Conservation (phyloP, 495 filamentous ascomycete genomes). For the Xylaria flabelliformis region DNA sequence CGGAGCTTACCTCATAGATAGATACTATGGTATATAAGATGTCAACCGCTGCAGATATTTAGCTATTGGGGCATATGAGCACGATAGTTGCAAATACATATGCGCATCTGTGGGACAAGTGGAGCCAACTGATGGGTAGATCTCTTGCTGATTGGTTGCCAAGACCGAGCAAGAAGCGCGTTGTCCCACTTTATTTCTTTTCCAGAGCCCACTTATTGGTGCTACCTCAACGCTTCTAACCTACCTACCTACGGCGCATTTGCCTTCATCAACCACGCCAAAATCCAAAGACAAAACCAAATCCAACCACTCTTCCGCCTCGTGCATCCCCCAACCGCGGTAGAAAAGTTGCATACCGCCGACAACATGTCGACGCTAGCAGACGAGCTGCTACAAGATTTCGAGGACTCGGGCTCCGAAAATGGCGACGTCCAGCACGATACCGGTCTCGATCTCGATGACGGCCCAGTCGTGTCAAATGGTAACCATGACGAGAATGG, state of each 20-base stretch:
- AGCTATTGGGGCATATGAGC: background rate
- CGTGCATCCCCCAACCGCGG: background rate
- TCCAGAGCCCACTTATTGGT: background rate
- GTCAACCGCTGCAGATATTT: background rate
- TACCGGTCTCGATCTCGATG: conserved; percentile 44
- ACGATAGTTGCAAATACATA: background rate
- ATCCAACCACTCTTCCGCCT: background rate
- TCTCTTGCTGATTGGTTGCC: background rate
- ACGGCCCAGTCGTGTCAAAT: conserved; percentile 27
- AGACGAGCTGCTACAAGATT: conserved; percentile 87
- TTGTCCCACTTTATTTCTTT: conserved; percentile 25
- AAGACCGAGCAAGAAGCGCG: background rate
- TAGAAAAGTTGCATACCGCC: background rate
- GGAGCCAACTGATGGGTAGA: background rate
- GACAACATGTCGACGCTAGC: conserved; percentile 75
- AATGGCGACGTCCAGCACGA: conserved; percentile 61
- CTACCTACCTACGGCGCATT: background rate
- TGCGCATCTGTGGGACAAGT: too few species aligned
- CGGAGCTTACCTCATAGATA: background rate
- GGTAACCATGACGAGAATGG: conserved; percentile 39
- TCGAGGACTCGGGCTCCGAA: conserved; percentile 75
- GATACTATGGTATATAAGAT: background rate
- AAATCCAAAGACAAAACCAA: background rate
- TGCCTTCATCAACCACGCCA: conserved; percentile 2
- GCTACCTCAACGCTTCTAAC: background rate